Base-by-base conservation (phyloP, 73 alveolate species). In the Tetrahymena thermophila region DNA sequence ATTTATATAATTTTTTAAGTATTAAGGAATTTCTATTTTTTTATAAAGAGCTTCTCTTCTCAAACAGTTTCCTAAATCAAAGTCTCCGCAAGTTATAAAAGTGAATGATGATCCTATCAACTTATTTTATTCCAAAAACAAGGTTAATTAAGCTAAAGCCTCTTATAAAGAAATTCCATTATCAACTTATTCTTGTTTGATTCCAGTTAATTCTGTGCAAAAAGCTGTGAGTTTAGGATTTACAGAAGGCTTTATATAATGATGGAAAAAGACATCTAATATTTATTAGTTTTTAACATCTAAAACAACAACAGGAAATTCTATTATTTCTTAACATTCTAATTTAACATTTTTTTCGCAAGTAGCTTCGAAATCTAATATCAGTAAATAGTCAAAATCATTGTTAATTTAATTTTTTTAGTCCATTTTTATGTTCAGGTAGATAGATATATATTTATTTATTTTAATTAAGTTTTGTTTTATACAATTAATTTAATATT, bases 141-240 rank as follows among this genome's bases (percentile, higher is more conserved):
- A 95, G 50, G 94, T 97, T 34, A 96, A 96, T 94, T 71, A 71
- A 16, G 84, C 85, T 1, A 97, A 34, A 31, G 99, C 99, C 83
- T 97, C 97, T 28, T 96, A 84, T 35, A 98, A 85, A 10, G 94
- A 85, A 4, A 98, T 95, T 25, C 99, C 99, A 4, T 83, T 84
- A 94, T 97, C 98, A 13, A 98, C 99, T 93, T 95, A 50, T 23
- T 98, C 98, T 93, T 98, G 96, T 83, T 96, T 96, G 34, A 98
- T 98, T 21, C 99, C 99, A 11, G 99, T 98, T 40, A 98, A 97
- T 42, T 98, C 97, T 34, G 98, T 98, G 93, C 99, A 98, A 94
- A 98, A 98, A 0, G 95, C 98, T 8, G 99, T 94, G 57, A 98
- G 96, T 85, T 96, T 94, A 8, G 99, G 99, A 35, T 98, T 95